Base-by-base conservation (phyloP, 129 eudicot species). In the Silybum marianum region DNA sequence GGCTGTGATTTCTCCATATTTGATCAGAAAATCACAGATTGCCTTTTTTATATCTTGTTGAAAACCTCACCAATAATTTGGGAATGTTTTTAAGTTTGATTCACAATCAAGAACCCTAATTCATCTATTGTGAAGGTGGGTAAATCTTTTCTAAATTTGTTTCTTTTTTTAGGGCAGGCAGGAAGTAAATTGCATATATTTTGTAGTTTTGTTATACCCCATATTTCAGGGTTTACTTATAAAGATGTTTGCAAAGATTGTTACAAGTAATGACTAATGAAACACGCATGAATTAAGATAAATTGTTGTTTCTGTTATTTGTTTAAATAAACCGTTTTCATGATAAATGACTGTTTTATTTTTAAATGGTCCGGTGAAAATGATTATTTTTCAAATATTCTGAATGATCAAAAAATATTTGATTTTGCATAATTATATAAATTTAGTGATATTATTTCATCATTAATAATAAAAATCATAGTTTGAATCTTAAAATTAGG, bases 1-100 rank as follows among this genome's bases (percentile, higher is more conserved):
- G 76, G 67, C 60, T 69, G 85, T 82, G 91, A 69, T 88, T 88
- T 88, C 81, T 83, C 32, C 71, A 82, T 78, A 84, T 86, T 90
- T 86, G 62, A 70, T 80, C 84, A 38, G 84, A 80, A 80, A 77
- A 46, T 86, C 92, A 85, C 89, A 82, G 86, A 36, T 82, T 63
- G 40, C 84, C 84, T 85, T 54, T 54, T 85, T 54, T 54, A 69
- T 80, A 85, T 81, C 85, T 78, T 72, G 78, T 78, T 86, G 66
- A 84, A 73, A 69, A 51, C 54, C 67, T 40, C 67, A 73, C 69
- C 40, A 83, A 83, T 83, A 72, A 83, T 28, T 25, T 63, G 83
- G 79, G 75, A 22, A 28, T 76, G 77, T 71, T 11, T 25, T 39
- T 18, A 10, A 42, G 74, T 73, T 81, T 81, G 80, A 39, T 71